phyloP scores from a whole-genome alignment of 2,329 filamentous ascomycete genomes.

The Fusarium coffeatum region DNA sequence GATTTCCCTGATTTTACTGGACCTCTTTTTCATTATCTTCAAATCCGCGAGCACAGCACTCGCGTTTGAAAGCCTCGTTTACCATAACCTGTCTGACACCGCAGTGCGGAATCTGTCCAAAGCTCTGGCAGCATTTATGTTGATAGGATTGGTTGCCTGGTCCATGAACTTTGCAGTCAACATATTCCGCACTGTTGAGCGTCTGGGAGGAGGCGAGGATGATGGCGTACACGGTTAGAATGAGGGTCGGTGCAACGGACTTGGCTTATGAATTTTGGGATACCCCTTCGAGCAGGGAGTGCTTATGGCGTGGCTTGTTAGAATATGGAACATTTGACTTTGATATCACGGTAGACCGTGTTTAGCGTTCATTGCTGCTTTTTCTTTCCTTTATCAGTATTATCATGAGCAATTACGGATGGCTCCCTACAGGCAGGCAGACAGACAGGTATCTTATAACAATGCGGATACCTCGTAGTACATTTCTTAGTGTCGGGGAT shows the following conservation, averaged over 20 bases:
- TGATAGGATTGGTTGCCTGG: slow-evolving; percentile 90
- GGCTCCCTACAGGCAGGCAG: not conserved
- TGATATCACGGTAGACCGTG: slow-evolving; percentile 28
- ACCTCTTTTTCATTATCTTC: slow-evolving; percentile 97
- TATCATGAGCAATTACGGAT: not conserved
- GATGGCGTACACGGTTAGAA: slow-evolving; percentile 43
- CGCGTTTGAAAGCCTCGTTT: slow-evolving; percentile 85
- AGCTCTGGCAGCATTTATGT: slow-evolving; percentile 80
- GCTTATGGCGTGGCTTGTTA: slow-evolving; percentile 17
- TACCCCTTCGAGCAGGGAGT: slow-evolving; percentile 39
- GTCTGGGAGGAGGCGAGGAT: slow-evolving; percentile 67
- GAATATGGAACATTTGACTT: slow-evolving; percentile 19
- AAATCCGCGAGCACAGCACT: slow-evolving; percentile 92
- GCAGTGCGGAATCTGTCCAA: slow-evolving; percentile 67
- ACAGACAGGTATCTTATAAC: not conserved
- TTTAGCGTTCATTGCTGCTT: slow-evolving; percentile 32
- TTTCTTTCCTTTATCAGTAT: slow-evolving; percentile 8
- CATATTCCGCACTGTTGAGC: slow-evolving; percentile 75
- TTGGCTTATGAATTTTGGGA: slow-evolving; percentile 26
- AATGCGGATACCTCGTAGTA: slow-evolving; percentile 1
- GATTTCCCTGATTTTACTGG: slow-evolving; percentile 87
- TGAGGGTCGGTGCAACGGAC: slow-evolving; percentile 4
- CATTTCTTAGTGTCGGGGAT: slow-evolving; percentile 20
- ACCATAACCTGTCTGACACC: slow-evolving; percentile 55
- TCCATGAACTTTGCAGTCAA: slow-evolving; percentile 89